A percentile compares a stretch with the other conserved stretches of the same genome.
Conservation (phyloP, 106 monocot genomes). For the Apostasia shenzhenica region DNA sequence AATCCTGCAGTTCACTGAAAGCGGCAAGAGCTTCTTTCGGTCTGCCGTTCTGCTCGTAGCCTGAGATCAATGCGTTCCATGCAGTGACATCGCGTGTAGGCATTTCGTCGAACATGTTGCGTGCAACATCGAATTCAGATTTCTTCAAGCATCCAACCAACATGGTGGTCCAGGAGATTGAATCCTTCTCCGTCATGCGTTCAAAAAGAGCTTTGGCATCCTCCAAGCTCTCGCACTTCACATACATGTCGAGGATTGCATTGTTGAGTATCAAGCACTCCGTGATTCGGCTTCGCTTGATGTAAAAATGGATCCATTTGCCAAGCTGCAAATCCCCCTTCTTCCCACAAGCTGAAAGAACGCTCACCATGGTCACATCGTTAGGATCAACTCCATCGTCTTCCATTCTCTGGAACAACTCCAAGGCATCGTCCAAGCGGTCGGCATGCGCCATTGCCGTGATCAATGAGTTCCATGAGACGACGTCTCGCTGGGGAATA, state of each 20-base stretch:
- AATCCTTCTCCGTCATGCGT: conserved; percentile 32
- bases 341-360: conserved; percentile 39
- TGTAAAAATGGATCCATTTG: conserved; percentile 30
- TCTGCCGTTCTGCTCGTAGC: conserved; percentile 33
- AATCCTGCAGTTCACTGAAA: conserved; percentile 21
- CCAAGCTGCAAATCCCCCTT: conserved; percentile 39
- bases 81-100: conserved; percentile 25
- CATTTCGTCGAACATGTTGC: conserved; percentile 24
- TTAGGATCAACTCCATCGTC: conserved; percentile 18
- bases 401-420: conserved; percentile 34
- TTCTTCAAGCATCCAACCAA: conserved; percentile 31
- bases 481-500: conserved; percentile 31
- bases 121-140: conserved; percentile 25
- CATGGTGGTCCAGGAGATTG: conserved; percentile 53
- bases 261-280: conserved; percentile 32
- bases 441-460: conserved; percentile 14
- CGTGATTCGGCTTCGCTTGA: neutral
- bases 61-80: conserved; percentile 55
- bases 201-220: conserved; percentile 36
- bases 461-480: conserved; percentile 63
- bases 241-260: conserved; percentile 49
- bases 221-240: conserved; percentile 35
- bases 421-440: conserved; percentile 28
- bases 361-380: conserved; percentile 36
- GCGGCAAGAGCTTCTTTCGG: conserved; percentile 44